Evolutionary conservation across 2,329 filamentous ascomycete genomes (phyloP), one percentile per base, ranked within the genome.

Genomic region (Sporothrix mexicana): DNA sequence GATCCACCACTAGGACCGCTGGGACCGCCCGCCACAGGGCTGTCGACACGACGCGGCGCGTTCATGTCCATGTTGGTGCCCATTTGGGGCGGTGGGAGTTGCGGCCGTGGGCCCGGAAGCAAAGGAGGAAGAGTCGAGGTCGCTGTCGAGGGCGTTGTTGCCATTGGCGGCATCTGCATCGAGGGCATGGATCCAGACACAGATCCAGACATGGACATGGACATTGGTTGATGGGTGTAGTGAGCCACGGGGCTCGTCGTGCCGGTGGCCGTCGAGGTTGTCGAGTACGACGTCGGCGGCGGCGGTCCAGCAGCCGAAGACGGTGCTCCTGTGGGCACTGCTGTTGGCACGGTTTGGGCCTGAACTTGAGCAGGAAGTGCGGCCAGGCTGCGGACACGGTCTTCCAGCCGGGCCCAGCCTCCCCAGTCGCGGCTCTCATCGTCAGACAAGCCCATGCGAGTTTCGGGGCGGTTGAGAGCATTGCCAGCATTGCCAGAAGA

Each of bases 361-460:
- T 36, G 30, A 36, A 36, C 30, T 7, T 36, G 30, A 36, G 30
- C 30, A 36, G 30, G 30, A 70, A 77, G 72, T 81, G 84, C 74
- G 80, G 85, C 77, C 47, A 94, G 81, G 55, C 86, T 84, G 20
- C 86, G 83, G 3, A 93, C 83, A 25, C 88, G 85, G 71, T 86
- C 85, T 77, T 96, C 91, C 15, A 97, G 84, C 74, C 88, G 87
- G 25, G 89, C 88, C 95, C 95, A 98, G 1, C 93, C 93, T 69
- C 90, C 90, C 93, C 93, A 97, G 64, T 92, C 91, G 70, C 86
- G 84, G 61, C 84, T 83, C 76, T 91, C 88, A 12, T 87, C 86
- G 30, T 86, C 85, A 0, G 85, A 87, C 13, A 91, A 80, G 0
- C 87, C 84, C 15, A 85, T 86, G 73, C 85, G 81, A 71, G 81